Conservation (phyloP, 2,329 filamentous ascomycete species). For the Aspergillus bombycis region DNA sequence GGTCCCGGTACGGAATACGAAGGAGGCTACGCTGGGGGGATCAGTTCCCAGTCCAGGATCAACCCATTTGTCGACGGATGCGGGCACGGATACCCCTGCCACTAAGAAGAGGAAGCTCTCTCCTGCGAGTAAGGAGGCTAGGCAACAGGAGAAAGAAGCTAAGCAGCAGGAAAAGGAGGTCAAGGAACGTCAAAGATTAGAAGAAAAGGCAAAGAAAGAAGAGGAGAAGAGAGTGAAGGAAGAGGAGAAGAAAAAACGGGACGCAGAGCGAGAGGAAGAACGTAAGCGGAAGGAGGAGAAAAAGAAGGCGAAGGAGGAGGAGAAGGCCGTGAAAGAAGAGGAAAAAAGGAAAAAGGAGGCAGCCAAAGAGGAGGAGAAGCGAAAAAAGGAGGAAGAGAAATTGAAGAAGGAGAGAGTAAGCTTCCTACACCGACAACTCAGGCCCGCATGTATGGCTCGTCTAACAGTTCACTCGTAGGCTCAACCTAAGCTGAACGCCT, state of each 20-base stretch:
- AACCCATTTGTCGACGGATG: not conserved
- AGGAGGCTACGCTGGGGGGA: not conserved
- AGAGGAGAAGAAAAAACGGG: constrained; percentile 47
- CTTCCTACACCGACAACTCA: constrained; percentile 8
- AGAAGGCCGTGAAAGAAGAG: constrained; percentile 52
- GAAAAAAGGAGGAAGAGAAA: constrained; percentile 51
- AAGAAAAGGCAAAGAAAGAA: constrained; percentile 29
- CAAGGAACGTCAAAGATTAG: constrained; percentile 24
- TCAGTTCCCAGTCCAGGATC: not conserved
- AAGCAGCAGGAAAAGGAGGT: constrained; percentile 32
- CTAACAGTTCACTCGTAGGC: constrained; percentile 41
- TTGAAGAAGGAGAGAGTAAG: constrained; percentile 49
- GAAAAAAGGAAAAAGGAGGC: constrained; percentile 48
- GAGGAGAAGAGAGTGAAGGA: constrained; percentile 42
- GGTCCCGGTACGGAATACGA: not conserved
- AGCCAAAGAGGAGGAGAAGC: constrained; percentile 46
- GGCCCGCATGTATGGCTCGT: constrained; percentile 15
- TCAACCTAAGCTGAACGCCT: constrained; percentile 55
- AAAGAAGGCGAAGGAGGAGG: constrained; percentile 48
- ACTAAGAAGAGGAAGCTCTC: constrained; percentile 40
- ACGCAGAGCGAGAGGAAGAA: constrained; percentile 37
- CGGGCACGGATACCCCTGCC: constrained; percentile 14
- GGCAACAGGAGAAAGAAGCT: constrained; percentile 25
- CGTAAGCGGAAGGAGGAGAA: constrained; percentile 39
- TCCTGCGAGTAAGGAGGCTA: constrained; percentile 31